Percentiles rank a stretch among this genome's conserved stretches.
These are phyloP conservation scores for Capsaspora owczarzaki DNA, from an alignment of 78 protist genomes.

Conservation along the genomic window DNA sequence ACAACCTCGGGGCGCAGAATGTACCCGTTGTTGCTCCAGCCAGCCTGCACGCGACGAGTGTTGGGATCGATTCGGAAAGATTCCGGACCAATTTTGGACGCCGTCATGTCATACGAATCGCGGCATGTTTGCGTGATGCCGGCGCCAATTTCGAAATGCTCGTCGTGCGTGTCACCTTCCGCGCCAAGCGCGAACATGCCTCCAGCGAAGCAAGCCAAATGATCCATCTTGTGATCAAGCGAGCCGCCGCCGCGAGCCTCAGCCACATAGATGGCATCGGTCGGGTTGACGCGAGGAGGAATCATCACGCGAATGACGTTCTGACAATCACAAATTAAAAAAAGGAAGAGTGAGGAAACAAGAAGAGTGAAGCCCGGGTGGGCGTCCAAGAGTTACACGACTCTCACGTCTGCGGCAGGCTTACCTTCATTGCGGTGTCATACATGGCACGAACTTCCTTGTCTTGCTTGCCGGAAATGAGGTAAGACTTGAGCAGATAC, in stretches of 20 bases:
- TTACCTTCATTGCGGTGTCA: background rate
- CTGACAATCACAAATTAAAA: too few relatives aligned
- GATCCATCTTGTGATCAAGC: background rate
- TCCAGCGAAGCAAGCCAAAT: background rate
- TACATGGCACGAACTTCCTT: background rate
- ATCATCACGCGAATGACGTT: background rate
- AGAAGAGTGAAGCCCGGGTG: too few relatives aligned
- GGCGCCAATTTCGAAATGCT: background rate
- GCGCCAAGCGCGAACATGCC: slow-evolving; percentile 4
- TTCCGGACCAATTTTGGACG: slow-evolving; percentile 41
- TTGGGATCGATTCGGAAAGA: background rate
- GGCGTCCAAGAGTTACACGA: too few relatives aligned
- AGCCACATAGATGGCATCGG: background rate
- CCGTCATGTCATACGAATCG: background rate
- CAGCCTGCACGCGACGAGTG: background rate
- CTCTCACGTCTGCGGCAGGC: too few relatives aligned
- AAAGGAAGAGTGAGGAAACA: background rate
- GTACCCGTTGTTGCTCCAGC: background rate
- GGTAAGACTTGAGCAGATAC: slow-evolving; percentile 40
- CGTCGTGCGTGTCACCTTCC: background rate
- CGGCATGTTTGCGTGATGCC: background rate
- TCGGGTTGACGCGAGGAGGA: background rate
- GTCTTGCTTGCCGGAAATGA: background rate
- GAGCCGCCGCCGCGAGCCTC: background rate
- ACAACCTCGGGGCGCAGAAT: slow-evolving; percentile 52